phyloP scores from a whole-genome alignment of 768 basidiomycete species.

The Tylopilus intermedius region DNA sequence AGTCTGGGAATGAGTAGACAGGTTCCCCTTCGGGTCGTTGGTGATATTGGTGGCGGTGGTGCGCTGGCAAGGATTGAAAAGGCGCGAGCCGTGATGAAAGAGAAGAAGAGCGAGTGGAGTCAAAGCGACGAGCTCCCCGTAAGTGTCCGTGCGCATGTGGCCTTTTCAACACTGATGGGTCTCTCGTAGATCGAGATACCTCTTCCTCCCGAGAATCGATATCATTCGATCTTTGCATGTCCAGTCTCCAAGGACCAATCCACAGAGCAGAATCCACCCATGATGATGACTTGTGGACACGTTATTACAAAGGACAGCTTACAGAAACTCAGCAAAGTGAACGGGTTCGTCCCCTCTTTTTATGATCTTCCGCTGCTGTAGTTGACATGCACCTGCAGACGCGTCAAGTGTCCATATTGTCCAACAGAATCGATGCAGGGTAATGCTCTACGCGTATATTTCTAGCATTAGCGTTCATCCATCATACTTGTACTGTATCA shows the following conservation, averaged over 20 bases:
- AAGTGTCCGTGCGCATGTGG: not conserved
- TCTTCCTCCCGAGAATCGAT: slow-evolving; percentile 77
- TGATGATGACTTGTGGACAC: slow-evolving; percentile 97
- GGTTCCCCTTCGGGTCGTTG: slow-evolving; percentile 81
- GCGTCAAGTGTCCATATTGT: slow-evolving; percentile 96
- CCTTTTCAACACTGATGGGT: not conserved
- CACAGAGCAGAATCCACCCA: slow-evolving; percentile 88
- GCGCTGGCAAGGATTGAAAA: slow-evolving; percentile 92
- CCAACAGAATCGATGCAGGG: slow-evolving; percentile 67
- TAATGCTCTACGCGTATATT: slow-evolving; percentile 60
- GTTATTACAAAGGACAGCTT: slow-evolving; percentile 91
- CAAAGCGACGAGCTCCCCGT: slow-evolving; percentile 88
- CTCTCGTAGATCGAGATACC: slow-evolving; percentile 84
- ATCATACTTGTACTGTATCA: slow-evolving; percentile 10
- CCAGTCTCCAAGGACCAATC: slow-evolving; percentile 98
- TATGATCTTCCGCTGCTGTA: not conserved
- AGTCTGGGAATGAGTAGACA: slow-evolving; percentile 85
- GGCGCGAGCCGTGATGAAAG: slow-evolving; percentile 88
- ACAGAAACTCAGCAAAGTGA: slow-evolving; percentile 81
- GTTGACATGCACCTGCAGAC: slow-evolving; percentile 39
- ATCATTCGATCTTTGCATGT: slow-evolving; percentile 96
- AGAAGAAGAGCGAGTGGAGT: slow-evolving; percentile 90
- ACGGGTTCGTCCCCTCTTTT: slow-evolving; percentile 53
- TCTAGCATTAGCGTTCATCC: slow-evolving; percentile 35
- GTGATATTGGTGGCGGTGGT: slow-evolving; percentile 89